Base-by-base conservation (phyloP, 1,284 basidiomycete genomes). In the Wallemia ichthyophaga region DNA sequence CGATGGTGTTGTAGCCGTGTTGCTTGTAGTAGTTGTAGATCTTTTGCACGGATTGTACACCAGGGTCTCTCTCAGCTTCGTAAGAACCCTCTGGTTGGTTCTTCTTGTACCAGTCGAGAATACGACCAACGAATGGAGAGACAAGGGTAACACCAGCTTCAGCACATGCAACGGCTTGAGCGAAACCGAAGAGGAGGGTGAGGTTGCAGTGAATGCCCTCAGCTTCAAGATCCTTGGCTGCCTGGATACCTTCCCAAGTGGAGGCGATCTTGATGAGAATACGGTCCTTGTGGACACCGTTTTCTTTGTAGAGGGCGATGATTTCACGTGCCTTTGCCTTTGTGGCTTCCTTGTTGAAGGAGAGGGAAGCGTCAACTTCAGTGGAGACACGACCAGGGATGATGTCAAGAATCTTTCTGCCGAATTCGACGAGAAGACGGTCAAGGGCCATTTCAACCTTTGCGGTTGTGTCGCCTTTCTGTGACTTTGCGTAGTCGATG, bases 21-120 rank as follows among this genome's bases (percentile, higher is more conserved):
- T 94, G 88, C 78, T 98, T 98, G 81, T 96, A 98, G 77, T 96
- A 96, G 77, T 88, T 85, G 81, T 83, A 98, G 75, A 96, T 98
- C 73, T 78, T 83, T 76, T 85, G 82, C 63, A 99, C 92, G 48
- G 87, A 92, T 70, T 80, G 71, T 64, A 99, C 92, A 77, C 92
- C 92, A n/a, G 92, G 92, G 76, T 98, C 92, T 59, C 81, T 78
- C 61, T 85, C 83, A 61, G 84, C 85, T 64, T 81, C 78, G 75
- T 86, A 94, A 69, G 75, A 77, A 74, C 83, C 79, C 60, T 86
- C 85, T 59, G 64, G 82, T 66, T 73, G 85, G 65, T 72, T 68
- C 73, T 87, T 85, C 80, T 94, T 94, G 81, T 92, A 80, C 86
- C 86, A 92, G 74, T 92, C 87, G 64, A 92, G 82, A 68, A 91